Evolutionary conservation across 2,329 filamentous ascomycete species (phyloP).

Genomic region (Harringtonia aguacate): DNA sequence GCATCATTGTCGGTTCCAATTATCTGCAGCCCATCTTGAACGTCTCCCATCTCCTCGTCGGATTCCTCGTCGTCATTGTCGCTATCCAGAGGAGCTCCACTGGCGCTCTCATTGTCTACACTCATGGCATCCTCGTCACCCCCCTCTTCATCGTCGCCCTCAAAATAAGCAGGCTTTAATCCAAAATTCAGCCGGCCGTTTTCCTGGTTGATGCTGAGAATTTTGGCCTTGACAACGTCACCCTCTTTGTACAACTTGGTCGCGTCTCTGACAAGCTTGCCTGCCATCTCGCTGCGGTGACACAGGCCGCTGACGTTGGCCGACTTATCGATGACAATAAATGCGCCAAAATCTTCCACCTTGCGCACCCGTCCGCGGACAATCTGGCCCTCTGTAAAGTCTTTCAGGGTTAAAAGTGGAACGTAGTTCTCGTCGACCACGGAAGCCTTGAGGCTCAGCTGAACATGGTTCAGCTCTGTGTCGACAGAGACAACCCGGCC

Average conservation of each 20-base stretch:
- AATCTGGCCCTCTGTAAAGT: slow-evolving; percentile 68
- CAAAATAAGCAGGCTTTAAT: slow-evolving; percentile 86
- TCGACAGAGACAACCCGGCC: slow-evolving; percentile 73
- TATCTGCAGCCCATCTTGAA: slow-evolving; percentile 30
- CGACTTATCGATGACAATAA: slow-evolving; percentile 81
- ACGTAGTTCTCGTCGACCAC: slow-evolving; percentile 65
- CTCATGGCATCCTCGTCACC: slow-evolving; percentile 29
- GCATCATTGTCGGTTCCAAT: slow-evolving; percentile 30
- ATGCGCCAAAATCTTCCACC: slow-evolving; percentile 90
- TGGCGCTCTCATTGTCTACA: slow-evolving; percentile 35
- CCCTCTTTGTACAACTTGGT: slow-evolving; percentile 81
- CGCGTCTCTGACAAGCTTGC: slow-evolving; percentile 72
- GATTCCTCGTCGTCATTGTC: slow-evolving; percentile 35
- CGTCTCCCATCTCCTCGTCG: slow-evolving; percentile 39
- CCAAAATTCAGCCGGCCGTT: slow-evolving; percentile 80
- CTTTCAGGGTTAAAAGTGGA: slow-evolving; percentile 60
- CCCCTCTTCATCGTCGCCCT: slow-evolving; percentile 44
- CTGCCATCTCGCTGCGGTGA: slow-evolving; percentile 85
- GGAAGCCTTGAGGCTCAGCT: slow-evolving; percentile 81
- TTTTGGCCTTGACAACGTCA: slow-evolving; percentile 84
- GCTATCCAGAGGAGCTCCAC: slow-evolving; percentile 25
- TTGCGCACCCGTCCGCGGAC: slow-evolving; percentile 87
- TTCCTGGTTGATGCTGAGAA: slow-evolving; percentile 65
- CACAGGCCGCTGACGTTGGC: slow-evolving; percentile 86
- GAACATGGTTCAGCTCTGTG: slow-evolving; percentile 55